Base-by-base conservation (phyloP, 225 moss, liverwort and hornwort species). In the Ulota crispa region DNA sequence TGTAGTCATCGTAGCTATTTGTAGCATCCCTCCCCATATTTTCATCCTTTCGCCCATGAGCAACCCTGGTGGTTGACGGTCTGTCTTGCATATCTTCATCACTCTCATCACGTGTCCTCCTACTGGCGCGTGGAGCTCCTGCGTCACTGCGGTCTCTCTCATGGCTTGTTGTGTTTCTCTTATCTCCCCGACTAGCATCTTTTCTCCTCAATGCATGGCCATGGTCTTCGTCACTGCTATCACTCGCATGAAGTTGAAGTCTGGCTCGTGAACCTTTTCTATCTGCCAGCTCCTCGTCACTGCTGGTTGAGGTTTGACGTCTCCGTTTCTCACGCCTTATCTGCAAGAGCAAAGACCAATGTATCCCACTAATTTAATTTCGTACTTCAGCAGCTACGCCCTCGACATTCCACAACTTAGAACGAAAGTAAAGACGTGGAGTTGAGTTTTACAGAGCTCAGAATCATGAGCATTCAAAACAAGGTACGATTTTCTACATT, bases 321-420 rank as follows among this genome's bases (percentile, higher is more conserved):
- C 81, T 90, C 26, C 89, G 66, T 78, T 79, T 90, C 76, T 83
- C 87, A 54, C 85, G 87, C 77, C 73, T 83, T 72, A 83, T 61
- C 89, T 90, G 79, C 73, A 79, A 61, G 54, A 66, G 52, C 59
- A 75, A 39, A 41, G 32, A 53, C 5, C 27, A 59, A 59, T 34
- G 42, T 55, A 67, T 4, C 19, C 15, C 64, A 67, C 19, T 54
- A 67, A 19, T 77, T 72, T 31, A 12, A 37, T 52, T 67, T 55
- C 77, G 81, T 39, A 50, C 6, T 80, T 70, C 64, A 37, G 27
- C 54, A n/a, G 50, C 56, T 70, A 27, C 57, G 72, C 28, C 76
- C 70, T 41, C 68, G 41, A 39, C 30, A 64, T 41, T 62, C 52
- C 53, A 78, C 65, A 45, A 71, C 52, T 59, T 60, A 28, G 60